Evolutionary conservation across 2,329 filamentous ascomycete species (phyloP).

Genomic region (Ophiosphaerella narmari): DNA sequence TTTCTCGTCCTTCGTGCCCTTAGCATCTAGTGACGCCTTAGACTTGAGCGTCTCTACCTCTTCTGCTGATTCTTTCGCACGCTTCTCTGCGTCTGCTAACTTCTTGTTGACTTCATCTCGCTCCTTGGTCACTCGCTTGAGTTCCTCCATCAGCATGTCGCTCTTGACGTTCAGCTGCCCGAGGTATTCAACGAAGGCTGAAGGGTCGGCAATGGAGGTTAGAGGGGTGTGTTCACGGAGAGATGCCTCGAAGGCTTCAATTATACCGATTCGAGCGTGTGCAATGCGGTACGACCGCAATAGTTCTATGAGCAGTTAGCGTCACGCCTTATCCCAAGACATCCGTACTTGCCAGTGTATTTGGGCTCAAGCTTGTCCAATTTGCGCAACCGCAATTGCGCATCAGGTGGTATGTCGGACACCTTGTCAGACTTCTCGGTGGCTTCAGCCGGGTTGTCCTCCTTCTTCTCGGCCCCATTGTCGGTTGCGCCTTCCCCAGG

Average conservation of each 20-base stretch:
- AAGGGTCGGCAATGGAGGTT: constrained; percentile 83
- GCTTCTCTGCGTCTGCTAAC: constrained; percentile 69
- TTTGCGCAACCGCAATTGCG: constrained; percentile 76
- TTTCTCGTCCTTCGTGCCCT: constrained; percentile 21
- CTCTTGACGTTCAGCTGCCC: constrained; percentile 83
- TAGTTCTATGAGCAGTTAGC: constrained; percentile 65
- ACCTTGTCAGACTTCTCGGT: constrained; percentile 34
- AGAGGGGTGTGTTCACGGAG: constrained; percentile 91
- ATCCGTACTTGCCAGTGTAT: constrained; percentile 69
- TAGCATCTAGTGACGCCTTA: constrained; percentile 17
- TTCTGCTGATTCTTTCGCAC: constrained; percentile 64
- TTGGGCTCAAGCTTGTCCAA: constrained; percentile 88
- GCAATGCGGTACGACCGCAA: constrained; percentile 90
- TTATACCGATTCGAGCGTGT: constrained; percentile 81
- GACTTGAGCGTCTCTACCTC: constrained; percentile 64
- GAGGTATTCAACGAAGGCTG: constrained; percentile 85
- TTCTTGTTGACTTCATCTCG: constrained; percentile 80
- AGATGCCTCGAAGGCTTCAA: constrained; percentile 91
- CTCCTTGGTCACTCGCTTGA: constrained; percentile 83
- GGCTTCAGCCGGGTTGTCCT: constrained; percentile 36
- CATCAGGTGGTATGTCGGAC: constrained; percentile 72
- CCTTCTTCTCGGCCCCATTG: constrained; percentile 38
- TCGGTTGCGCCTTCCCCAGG: constrained; percentile 22
- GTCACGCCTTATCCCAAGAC: not conserved
- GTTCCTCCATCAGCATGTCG: constrained; percentile 91